These are phyloP conservation scores for Jacaranda copaia DNA, from an alignment of 257 asterid genomes.

Conservation along the genomic window DNA sequence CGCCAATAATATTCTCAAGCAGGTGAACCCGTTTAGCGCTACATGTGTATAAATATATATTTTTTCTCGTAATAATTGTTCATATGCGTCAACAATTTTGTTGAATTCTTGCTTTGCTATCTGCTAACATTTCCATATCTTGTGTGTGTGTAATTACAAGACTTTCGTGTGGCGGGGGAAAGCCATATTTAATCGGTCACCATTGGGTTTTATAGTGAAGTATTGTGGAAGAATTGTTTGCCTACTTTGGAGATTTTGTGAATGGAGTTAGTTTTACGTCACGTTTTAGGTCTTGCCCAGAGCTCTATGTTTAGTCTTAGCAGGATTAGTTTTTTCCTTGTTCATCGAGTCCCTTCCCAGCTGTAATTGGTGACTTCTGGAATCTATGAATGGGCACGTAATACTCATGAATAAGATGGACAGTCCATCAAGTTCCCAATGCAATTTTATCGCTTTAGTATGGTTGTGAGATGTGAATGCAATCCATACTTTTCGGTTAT, in stretches of 20 bases:
- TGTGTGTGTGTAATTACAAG: not conserved
- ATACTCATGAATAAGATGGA: not conserved
- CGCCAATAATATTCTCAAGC: constrained; percentile 83
- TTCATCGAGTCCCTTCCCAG: not conserved
- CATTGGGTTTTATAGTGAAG: not conserved
- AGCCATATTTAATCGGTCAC: not conserved
- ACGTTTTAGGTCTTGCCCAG: not conserved
- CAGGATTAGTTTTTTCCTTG: not conserved
- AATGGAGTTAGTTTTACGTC: not conserved
- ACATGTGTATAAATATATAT: too few relatives aligned
- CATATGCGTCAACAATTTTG: not conserved
- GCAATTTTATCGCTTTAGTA: not conserved
- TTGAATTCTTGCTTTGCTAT: not conserved
- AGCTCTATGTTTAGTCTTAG: constrained; percentile 26
- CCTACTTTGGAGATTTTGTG: constrained; percentile 5
- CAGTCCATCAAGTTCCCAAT: not conserved
- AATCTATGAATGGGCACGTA: not conserved
- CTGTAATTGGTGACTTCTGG: not conserved
- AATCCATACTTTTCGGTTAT: not conserved
- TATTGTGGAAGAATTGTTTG: constrained; percentile 3
- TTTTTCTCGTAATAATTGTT: constrained; percentile 12
- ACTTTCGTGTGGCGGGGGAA: not conserved
- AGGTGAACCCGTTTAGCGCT: constrained; percentile 50
- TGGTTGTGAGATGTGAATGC: not conserved
- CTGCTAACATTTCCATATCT: not conserved